These are phyloP conservation scores for Metarhizium robertsii DNA, from an alignment of 2,329 filamentous ascomycete genomes.

Conservation along the genomic window DNA sequence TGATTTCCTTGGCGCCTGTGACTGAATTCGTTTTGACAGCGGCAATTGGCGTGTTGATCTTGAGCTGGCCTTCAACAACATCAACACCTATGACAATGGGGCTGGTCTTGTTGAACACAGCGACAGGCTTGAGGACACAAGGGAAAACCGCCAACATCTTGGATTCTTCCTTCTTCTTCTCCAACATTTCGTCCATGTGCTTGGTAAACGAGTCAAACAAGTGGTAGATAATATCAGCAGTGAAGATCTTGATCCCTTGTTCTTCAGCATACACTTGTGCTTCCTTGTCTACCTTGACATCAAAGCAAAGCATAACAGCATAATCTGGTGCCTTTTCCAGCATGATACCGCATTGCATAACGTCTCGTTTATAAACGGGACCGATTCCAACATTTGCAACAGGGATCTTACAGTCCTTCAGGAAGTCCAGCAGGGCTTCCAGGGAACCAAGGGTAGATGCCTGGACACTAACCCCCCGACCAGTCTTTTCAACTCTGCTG, in stretches of 20 bases:
- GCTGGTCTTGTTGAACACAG: constrained; percentile 96
- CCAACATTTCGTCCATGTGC: constrained; percentile 79
- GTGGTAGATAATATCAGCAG: constrained; percentile 98
- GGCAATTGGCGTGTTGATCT: constrained; percentile 81
- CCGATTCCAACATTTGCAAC: constrained; percentile 96
- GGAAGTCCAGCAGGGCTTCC: constrained; percentile 91
- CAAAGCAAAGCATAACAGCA: constrained; percentile 99
- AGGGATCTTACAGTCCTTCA: constrained; percentile 92
- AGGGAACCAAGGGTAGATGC: constrained; percentile 95
- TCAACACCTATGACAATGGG: constrained; percentile 95
- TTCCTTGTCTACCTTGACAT: constrained; percentile 98
- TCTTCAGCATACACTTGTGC: constrained; percentile 86
- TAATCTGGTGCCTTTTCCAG: constrained; percentile 89
- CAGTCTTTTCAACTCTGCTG: constrained; percentile 82
- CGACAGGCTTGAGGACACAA: constrained; percentile 79
- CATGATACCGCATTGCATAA: constrained; percentile 94
- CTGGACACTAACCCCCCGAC: constrained; percentile 92
- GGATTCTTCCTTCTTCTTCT: constrained; percentile 91
- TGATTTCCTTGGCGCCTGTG: constrained; percentile 74
- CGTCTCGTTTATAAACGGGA: constrained; percentile 94
- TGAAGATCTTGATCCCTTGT: constrained; percentile 94
- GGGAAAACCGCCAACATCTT: constrained; percentile 97
- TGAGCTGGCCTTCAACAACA: constrained; percentile 81
- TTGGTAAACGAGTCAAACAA: constrained; percentile 94
- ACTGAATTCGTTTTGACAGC: constrained; percentile 73